Conservation (phyloP, 2,329 filamentous ascomycete species). For the Penicillium sp. region DNA sequence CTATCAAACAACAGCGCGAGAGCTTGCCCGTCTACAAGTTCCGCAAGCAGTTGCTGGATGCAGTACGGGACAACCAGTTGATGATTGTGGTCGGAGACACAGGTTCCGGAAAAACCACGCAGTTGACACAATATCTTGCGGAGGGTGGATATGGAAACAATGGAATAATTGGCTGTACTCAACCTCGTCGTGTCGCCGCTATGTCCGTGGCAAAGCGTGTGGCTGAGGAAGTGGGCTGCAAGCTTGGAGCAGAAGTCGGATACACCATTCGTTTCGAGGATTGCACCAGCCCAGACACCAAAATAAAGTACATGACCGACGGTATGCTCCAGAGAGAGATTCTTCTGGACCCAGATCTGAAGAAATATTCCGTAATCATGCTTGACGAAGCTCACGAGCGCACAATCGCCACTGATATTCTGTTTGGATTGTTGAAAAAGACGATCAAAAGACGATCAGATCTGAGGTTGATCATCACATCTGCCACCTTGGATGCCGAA, state of each 20-base stretch:
- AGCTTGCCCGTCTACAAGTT: conserved; percentile 87
- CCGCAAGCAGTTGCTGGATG: conserved; percentile 81
- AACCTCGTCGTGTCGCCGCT: conserved; percentile 93
- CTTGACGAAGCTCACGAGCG: conserved; percentile 97
- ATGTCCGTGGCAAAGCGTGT: conserved; percentile 98
- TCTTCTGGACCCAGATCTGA: conserved; percentile 84
- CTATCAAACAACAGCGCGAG: conserved; percentile 93
- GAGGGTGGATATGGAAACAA: conserved; percentile 87
- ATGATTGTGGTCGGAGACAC: conserved; percentile 97
- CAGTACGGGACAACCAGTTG: conserved; percentile 83
- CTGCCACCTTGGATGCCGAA: conserved; percentile 92
- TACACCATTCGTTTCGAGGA: conserved; percentile 99
- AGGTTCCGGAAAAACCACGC: conserved; percentile 95
- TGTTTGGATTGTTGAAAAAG: conserved; percentile 94
- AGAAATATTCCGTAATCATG: conserved; percentile 94
- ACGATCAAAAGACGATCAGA: conserved; percentile 82
- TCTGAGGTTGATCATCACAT: conserved; percentile 93
- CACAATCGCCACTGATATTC: conserved; percentile 91
- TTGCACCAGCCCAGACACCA: conserved; percentile 80
- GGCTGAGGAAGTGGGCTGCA: conserved; percentile 89
- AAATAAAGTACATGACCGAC: conserved; percentile 99
- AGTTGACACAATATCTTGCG: conserved; percentile 91
- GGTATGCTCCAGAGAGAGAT: conserved; percentile 97
- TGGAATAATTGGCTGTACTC: conserved; percentile 92
- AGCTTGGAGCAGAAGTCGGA: conserved; percentile 87